Evolutionary conservation across 495 filamentous ascomycete species (phyloP).

Genomic region (Cenococcum geophilum): DNA sequence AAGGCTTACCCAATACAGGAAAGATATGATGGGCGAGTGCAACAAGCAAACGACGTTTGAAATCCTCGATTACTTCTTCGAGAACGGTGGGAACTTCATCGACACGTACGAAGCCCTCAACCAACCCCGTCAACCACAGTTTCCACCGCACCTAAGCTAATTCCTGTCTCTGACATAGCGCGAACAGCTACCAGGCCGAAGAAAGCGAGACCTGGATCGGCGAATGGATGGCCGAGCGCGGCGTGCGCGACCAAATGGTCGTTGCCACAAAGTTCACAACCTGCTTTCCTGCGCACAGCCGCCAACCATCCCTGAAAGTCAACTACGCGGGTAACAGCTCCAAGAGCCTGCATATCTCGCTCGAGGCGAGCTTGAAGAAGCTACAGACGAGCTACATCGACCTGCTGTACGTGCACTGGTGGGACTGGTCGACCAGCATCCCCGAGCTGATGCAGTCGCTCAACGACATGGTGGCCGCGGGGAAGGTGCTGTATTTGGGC

Average conservation of each 20-base stretch:
- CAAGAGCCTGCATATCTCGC: constrained; percentile 50
- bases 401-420: constrained; percentile 44
- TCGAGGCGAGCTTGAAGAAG: constrained; percentile 53
- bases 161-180: constrained; percentile 8
- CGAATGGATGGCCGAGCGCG: constrained; percentile 60
- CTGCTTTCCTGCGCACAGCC: constrained; percentile 12
- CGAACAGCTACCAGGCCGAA: constrained; percentile 56
- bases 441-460: constrained; percentile 40
- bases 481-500: constrained; percentile 41
- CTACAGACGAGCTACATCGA: constrained; percentile 62
- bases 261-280: constrained; percentile 65
- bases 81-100: constrained; percentile 70
- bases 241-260: constrained; percentile 57
- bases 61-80: constrained; percentile 58
- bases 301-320: constrained; percentile 1
- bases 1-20: neutral
- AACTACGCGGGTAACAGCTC: constrained; percentile 43
- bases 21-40: constrained; percentile 43
- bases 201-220: constrained; percentile 69
- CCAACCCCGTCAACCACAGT: neutral
- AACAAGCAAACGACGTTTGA: constrained; percentile 52
- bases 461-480: constrained; percentile 33
- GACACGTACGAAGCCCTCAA: constrained; percentile 52
- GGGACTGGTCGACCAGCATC: constrained; percentile 39
- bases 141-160: constrained; percentile 21